A percentile compares a stretch with the other conserved stretches of the same genome.
Evolutionary conservation across 2,329 filamentous ascomycete genomes (phyloP).

Genomic region (Leptographium lundbergii): DNA sequence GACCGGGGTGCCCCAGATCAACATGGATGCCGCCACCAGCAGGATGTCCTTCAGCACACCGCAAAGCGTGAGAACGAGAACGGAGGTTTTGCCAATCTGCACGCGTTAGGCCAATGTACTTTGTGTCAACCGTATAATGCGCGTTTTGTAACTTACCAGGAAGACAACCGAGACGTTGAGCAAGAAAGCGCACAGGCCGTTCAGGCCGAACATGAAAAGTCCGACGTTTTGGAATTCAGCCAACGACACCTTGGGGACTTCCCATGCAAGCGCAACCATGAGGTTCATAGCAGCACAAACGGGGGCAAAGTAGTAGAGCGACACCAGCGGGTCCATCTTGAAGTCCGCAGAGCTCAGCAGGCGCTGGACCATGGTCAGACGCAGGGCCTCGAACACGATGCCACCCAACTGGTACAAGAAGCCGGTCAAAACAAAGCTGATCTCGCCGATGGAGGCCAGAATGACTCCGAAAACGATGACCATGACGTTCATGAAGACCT

Average conservation of each 20-base stretch:
- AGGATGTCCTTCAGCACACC: constrained; percentile 83
- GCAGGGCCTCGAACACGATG: constrained; percentile 70
- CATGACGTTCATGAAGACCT: constrained; percentile 83
- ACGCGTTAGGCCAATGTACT: constrained; percentile 10
- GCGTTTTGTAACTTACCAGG: constrained; percentile 45
- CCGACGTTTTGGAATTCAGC: constrained; percentile 63
- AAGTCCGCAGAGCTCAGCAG: constrained; percentile 71
- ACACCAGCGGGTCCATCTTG: constrained; percentile 86
- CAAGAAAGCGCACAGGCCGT: constrained; percentile 66
- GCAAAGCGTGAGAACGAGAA: constrained; percentile 73
- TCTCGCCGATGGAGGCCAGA: constrained; percentile 89
- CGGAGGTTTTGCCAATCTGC: constrained; percentile 78
- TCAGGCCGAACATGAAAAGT: constrained; percentile 57
- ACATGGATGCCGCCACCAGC: constrained; percentile 65
- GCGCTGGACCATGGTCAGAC: constrained; percentile 73
- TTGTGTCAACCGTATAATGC: neutral
- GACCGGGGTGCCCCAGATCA: constrained; percentile 69
- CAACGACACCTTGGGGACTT: constrained; percentile 57
- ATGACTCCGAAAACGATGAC: constrained; percentile 91
- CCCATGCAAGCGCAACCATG: constrained; percentile 58
- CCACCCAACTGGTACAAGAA: constrained; percentile 70
- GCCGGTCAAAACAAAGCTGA: constrained; percentile 74
- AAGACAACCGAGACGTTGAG: constrained; percentile 80
- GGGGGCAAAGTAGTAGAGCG: constrained; percentile 81
- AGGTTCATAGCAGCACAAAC: constrained; percentile 76